Base-by-base conservation (phyloP, 2,329 filamentous ascomycete species). In the Beauveria sp. region DNA sequence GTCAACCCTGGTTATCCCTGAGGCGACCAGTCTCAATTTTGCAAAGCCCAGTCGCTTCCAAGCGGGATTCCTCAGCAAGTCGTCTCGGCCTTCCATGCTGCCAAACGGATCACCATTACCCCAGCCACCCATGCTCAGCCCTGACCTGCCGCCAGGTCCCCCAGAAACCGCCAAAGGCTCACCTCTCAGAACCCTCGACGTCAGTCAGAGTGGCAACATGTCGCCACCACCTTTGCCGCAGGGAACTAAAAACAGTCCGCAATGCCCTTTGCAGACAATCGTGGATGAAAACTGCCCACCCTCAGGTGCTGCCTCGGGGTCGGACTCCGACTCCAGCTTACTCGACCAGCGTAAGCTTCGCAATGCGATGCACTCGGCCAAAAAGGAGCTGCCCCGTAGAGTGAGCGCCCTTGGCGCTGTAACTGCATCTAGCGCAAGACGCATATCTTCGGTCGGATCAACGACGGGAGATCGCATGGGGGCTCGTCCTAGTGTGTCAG, bases 11-110 rank as follows among this genome's bases (percentile, higher is more conserved):
- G 82, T 88, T 47, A 71, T 85, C 0, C 76, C 77, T 0, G 78
- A 82, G 48, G 67, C 72, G 16, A 72, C 62, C 18, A 71, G 65
- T 51, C 63, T 66, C 51, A 60, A 63, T 26, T 62, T 69, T 18
- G 67, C 74, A 40, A 90, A 90, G 67, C 84, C 84, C 55, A 89
- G 84, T 74, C 84, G 93, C 48, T 97, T 97, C 76, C 90, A 96
- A 68, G 83, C 92, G 2, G 93, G 93, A 5, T 96, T 96, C 72
- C 77, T 97, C 26, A 86, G 90, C 77, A 83, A 83, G 70, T 68
- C 67, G 41, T 66, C 73, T 46, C 74, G 76, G 48, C 68, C 71
- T 2, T 77, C 78, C 2, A 69, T 75, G 43, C 74, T 73, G 46
- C 52, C 65, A 2, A 77, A 82, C 51, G 86, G 83, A 56, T 91